Evolutionary conservation across 345 rosid genomes (phyloP), one percentile per base, ranked within the genome.

Genomic region (Hypericum perforatum): DNA sequence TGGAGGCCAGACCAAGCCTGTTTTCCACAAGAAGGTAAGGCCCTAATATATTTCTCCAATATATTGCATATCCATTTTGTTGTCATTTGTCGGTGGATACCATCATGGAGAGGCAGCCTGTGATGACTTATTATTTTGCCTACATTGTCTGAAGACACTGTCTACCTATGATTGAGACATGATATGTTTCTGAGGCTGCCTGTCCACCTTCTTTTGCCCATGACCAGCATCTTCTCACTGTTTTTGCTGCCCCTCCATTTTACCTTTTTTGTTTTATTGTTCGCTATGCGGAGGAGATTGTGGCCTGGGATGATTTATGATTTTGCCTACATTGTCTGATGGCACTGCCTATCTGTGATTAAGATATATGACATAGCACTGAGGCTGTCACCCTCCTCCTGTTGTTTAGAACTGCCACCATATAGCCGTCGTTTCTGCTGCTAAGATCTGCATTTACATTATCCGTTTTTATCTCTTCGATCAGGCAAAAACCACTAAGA

Each of bases 1-100:
- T 46, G 50, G 50, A n/a, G 50, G 50, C 1, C 50, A 46, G 32
- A 46, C 50, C 50, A 46, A 46, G 50, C 50, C 50, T 46, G 50
- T 46, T 46, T 46, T 46, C 50, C 50, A 46, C 50, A 46, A 46
- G 50, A 46, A 46, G 50, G 50, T 46, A 46, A 44, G 15, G 15
- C 50, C 7, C 5, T 46, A 32, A 5, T 9, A n/a, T 46, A 10
- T 11, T 13, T 46, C 29, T 46, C 10, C 22, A 14, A 13, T 46
- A 1, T 8, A 12, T 5, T 13, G 15, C 2, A 12, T 46, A 8
- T 46, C 49, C 49, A 3, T 14, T 12, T 45, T 9, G 16, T 45
- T 9, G n/a, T 16, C 0, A 4, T 45, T 12, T 45, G 5, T 45
- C 14, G 8, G 3, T 22, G 32, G 1, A 7, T 45, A 7, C 16